Evolutionary conservation across 169 alveolate genomes (phyloP).

Genomic region (Plasmodium gaboni): DNA sequence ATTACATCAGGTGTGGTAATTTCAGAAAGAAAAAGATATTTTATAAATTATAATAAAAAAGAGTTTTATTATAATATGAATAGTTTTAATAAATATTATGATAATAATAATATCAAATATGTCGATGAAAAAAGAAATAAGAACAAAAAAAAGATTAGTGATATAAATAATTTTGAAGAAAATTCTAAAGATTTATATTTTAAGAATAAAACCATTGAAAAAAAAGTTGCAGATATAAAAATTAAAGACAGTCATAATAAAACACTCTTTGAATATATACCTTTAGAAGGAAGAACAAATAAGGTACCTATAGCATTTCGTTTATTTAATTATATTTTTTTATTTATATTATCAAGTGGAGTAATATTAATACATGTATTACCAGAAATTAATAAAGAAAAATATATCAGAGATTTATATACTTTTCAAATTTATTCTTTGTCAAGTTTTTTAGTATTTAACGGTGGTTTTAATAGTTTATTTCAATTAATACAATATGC

Average conservation of each 20-base stretch:
- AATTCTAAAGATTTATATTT: conserved; percentile 51
- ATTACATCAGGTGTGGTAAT: too few species aligned
- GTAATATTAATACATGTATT: conserved; percentile 66
- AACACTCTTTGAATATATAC: conserved; percentile 53
- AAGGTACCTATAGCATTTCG: conserved; percentile 59
- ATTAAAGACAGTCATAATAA: conserved; percentile 69
- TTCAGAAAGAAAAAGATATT: too few species aligned
- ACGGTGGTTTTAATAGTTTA: conserved; percentile 73
- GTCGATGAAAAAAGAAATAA: neutral
- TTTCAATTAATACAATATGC: conserved; percentile 72
- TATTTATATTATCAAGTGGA: conserved; percentile 51
- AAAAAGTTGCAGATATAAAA: conserved; percentile 49
- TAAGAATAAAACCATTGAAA: conserved; percentile 45
- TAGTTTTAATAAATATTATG: neutral
- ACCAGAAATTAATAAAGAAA: conserved; percentile 49
- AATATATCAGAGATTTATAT: conserved; percentile 59
- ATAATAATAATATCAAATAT: conserved; percentile 7
- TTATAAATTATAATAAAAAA: too few species aligned
- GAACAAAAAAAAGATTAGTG: neutral
- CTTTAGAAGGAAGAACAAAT: conserved; percentile 75
- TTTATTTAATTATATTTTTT: conserved; percentile 43
- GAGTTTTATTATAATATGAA: too few species aligned
- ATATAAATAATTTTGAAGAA: conserved; percentile 6
- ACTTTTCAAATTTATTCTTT: conserved; percentile 59
- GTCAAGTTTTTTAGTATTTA: conserved; percentile 64